These are phyloP conservation scores for Suillus lakei DNA, from an alignment of 768 basidiomycete genomes.

Conservation along the genomic window DNA sequence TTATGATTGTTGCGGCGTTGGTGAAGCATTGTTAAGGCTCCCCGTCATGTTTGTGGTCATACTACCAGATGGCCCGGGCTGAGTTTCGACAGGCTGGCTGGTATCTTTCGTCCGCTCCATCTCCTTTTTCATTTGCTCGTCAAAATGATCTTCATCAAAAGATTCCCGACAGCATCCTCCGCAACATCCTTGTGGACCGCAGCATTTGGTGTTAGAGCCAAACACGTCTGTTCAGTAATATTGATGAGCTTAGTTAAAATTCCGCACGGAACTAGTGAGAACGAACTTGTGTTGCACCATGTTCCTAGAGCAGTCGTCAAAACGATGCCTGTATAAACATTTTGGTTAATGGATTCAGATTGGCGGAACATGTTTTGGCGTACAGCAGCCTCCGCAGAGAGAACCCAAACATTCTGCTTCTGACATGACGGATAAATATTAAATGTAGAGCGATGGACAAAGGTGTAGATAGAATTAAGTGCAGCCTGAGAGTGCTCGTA, in stretches of 20 bases:
- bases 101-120: constrained; percentile 23
- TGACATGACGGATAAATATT: constrained; percentile 6
- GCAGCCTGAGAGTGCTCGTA: neutral
- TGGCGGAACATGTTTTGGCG: constrained; percentile 3
- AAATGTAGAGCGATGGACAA: neutral
- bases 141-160: constrained; percentile 34
- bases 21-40: neutral
- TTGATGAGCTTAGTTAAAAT: neutral
- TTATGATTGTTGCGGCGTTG: neutral
- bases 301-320: constrained; percentile 16
- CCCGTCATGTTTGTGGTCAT: neutral
- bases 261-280: neutral
- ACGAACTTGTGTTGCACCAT: constrained; percentile 33
- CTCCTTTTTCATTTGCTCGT: constrained; percentile 31
- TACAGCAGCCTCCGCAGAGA: constrained; percentile 27
- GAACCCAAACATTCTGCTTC: neutral
- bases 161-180: constrained; percentile 31
- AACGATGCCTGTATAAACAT: constrained; percentile 18
- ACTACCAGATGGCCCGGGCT: constrained; percentile 19
- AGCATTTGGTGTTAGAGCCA: constrained; percentile 27
- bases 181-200: constrained; percentile 33
- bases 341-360: neutral
- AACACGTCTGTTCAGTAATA: constrained; percentile 25
- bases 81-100: constrained; percentile 20
- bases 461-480: neutral